Evolutionary conservation across 2,329 filamentous ascomycete species (phyloP).

Genomic region (Nemania sp.): DNA sequence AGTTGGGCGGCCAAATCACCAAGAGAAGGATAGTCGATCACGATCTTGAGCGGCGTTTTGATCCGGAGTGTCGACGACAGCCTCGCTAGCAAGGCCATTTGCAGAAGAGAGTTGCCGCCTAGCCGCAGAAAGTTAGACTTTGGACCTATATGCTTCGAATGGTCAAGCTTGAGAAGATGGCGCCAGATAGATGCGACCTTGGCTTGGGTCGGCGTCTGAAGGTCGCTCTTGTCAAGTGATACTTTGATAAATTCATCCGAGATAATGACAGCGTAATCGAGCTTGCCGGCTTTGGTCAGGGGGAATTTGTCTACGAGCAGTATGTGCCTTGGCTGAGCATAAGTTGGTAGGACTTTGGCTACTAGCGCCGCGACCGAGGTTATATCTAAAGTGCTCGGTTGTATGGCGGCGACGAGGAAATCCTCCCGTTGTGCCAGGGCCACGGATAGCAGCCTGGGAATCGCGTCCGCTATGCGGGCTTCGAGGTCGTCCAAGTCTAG

Average conservation of each 20-base stretch:
- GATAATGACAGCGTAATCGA: conserved; percentile 16
- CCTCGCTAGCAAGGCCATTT: not conserved
- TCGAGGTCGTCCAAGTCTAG: conserved; percentile 25
- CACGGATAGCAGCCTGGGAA: not conserved
- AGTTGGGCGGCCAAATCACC: not conserved
- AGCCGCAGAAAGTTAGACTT: conserved; percentile 15
- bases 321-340: conserved; percentile 16
- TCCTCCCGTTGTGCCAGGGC: not conserved
- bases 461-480: not conserved
- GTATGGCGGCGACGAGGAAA: not conserved
- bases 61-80: not conserved
- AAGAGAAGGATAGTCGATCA: conserved; percentile 4
- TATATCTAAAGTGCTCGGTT: not conserved
- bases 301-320: conserved; percentile 14
- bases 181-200: not conserved
- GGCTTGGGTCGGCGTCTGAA: not conserved
- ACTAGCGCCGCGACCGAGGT: not conserved
- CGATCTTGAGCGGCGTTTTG: not conserved
- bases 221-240: not conserved
- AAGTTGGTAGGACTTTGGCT: not conserved
- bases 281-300: conserved; percentile 19
- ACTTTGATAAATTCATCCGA: not conserved
- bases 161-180: not conserved
- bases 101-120: conserved; percentile 13
- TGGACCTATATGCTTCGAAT: conserved; percentile 1